Percentiles rank a stretch among this genome's conserved stretches.
Evolutionary conservation across 768 basidiomycete genomes (phyloP).

Genomic region (Tulasnella sp.): DNA sequence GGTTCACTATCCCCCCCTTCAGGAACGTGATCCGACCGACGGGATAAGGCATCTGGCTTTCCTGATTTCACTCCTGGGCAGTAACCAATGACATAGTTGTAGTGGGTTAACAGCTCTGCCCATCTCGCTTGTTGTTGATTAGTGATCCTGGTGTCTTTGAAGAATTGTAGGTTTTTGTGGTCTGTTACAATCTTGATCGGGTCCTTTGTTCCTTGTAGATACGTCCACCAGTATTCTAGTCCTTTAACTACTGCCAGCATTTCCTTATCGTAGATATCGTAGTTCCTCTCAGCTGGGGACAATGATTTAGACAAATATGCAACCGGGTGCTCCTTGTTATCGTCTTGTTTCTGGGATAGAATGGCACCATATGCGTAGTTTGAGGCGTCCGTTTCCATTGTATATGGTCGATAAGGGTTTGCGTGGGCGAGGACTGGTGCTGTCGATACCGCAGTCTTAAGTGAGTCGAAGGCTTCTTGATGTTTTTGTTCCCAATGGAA

Average conservation of each 20-base stretch:
- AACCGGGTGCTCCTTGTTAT: slow-evolving; percentile 22
- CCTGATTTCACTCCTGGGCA: slow-evolving; percentile 29
- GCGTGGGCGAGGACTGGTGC: background rate
- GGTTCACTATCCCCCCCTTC: background rate
- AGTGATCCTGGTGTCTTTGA: slow-evolving; percentile 33
- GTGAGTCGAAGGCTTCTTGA: background rate
- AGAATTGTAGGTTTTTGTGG: slow-evolving; percentile 26
- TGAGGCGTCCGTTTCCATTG: background rate
- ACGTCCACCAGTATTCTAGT: slow-evolving; percentile 34
- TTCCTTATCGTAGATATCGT: slow-evolving; percentile 38
- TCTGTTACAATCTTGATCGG: slow-evolving; percentile 33
- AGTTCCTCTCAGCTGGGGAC: slow-evolving; percentile 24
- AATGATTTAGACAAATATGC: slow-evolving; percentile 16
- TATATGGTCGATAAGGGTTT: background rate
- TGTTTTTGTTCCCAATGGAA: background rate
- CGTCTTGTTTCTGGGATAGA: background rate
- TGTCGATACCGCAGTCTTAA: background rate
- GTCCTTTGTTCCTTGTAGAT: slow-evolving; percentile 32
- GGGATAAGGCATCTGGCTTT: background rate
- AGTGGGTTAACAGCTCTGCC: slow-evolving; percentile 41
- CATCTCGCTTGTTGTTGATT: slow-evolving; percentile 47
- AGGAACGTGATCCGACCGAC: background rate
- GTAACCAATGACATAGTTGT: slow-evolving; percentile 40
- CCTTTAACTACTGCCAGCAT: slow-evolving; percentile 39
- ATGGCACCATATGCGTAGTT: slow-evolving; percentile 18